Conservation (phyloP, 495 filamentous ascomycete genomes). For the Penicillium cinerascens region DNA sequence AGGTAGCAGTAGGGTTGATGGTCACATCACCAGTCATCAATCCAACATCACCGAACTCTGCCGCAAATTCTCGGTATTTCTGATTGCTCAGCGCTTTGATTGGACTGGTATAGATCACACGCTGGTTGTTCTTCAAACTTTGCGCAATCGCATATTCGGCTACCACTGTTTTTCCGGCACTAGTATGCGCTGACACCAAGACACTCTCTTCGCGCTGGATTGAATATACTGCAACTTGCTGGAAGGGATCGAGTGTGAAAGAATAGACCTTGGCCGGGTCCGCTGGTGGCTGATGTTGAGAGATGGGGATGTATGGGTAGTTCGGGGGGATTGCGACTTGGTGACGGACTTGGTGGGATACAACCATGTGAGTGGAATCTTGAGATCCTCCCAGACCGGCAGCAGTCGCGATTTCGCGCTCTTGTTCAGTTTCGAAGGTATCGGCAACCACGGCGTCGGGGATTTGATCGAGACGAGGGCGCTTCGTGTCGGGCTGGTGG, state of each 20-base stretch:
- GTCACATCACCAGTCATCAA: conserved; percentile 99
- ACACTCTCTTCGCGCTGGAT: conserved; percentile 96
- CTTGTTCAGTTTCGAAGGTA: conserved; percentile 93
- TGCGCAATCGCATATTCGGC: conserved; percentile 98
- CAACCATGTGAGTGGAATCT: conserved; percentile 63
- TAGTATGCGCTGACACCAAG: conserved; percentile 93
- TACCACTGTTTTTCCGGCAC: conserved; percentile 95
- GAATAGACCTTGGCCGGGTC: conserved; percentile 78
- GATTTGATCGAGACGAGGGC: conserved; percentile 67
- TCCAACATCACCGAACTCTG: conserved; percentile 94
- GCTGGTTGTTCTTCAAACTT: conserved; percentile 92
- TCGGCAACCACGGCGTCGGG: conserved; percentile 85
- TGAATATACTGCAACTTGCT: conserved; percentile 85
- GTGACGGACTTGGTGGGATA: conserved; percentile 97
- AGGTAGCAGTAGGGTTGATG: conserved; percentile 96
- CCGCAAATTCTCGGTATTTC: conserved; percentile 93
- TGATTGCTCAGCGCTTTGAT: conserved; percentile 99
- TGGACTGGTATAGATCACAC: conserved; percentile 98
- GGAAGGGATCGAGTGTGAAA: conserved; percentile 95
- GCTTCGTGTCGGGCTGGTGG: conserved; percentile 61
- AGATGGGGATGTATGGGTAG: conserved; percentile 90
- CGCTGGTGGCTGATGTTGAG: conserved; percentile 80
- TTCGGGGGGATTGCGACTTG: conserved; percentile 92
- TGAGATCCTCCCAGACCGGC: conserved; percentile 73
- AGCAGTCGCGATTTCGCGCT: conserved; percentile 77